phyloP scores from a whole-genome alignment of 768 basidiomycete species.

The Collybiopsis luxurians region DNA sequence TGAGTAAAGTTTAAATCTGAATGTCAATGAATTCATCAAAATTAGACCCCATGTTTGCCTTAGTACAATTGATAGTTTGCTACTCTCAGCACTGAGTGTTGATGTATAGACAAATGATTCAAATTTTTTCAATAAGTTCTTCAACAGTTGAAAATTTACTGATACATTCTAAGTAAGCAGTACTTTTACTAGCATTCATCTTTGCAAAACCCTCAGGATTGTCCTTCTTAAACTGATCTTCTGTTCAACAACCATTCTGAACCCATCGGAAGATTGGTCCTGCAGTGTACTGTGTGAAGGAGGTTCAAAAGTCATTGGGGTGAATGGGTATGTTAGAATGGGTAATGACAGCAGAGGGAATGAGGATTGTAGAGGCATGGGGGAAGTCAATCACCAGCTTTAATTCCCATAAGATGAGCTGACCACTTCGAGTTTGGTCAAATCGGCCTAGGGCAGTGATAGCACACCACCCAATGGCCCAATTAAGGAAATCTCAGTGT shows the following conservation, averaged over 20 bases:
- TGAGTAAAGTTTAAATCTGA: no score
- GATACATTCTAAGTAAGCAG: no score
- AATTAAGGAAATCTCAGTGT: constrained; percentile 13
- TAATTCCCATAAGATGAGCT: constrained; percentile 27
- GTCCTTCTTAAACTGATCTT: constrained; percentile 3
- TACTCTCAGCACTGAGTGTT: no score
- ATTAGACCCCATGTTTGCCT: no score
- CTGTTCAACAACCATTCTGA: constrained; percentile 17
- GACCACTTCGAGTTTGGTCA: constrained; percentile 25
- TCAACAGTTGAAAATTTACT: no score
- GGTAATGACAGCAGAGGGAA: no score
- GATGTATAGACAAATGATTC: no score
- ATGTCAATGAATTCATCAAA: no score
- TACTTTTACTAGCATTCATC: no score
- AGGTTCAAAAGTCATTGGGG: constrained; percentile 6
- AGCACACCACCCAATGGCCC: constrained; percentile 9
- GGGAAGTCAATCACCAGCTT: constrained; percentile 25
- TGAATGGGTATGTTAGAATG: neutral
- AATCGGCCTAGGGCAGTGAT: constrained; percentile 19
- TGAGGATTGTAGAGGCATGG: constrained; percentile 19
- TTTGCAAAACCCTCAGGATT: no score
- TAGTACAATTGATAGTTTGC: no score
- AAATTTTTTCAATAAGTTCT: no score
- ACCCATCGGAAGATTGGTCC: constrained; percentile 25
- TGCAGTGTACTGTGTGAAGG: constrained; percentile 18